Conservation (phyloP, 2,329 filamentous ascomycete genomes). For the Ascochyta viciae-villosae region DNA sequence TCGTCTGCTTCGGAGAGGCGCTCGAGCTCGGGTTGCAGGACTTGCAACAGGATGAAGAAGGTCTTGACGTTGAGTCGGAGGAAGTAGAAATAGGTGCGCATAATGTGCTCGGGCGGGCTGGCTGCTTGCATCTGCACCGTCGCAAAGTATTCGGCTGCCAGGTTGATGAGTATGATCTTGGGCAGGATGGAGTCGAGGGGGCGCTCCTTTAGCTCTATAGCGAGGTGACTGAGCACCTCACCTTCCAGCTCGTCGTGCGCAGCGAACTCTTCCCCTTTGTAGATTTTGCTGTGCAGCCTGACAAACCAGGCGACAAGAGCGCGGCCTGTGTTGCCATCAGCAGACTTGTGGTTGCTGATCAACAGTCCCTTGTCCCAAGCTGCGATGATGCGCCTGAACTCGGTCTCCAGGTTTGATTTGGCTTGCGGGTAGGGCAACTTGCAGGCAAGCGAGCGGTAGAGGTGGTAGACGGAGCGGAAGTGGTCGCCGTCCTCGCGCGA, state of each 20-base stretch:
- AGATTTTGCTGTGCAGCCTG: conserved; percentile 83
- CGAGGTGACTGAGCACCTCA: conserved; percentile 81
- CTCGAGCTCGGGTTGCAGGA: conserved; percentile 73
- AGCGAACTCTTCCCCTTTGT: conserved; percentile 75
- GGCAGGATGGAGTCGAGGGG: conserved; percentile 70
- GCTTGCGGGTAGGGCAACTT: conserved; percentile 78
- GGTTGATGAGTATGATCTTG: conserved; percentile 85
- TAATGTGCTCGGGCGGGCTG: conserved; percentile 44
- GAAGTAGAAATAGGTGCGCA: conserved; percentile 64
- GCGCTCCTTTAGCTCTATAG: conserved; percentile 73
- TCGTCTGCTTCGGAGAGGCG: conserved; percentile 57
- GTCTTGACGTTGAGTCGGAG: conserved; percentile 80
- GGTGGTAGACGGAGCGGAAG: conserved; percentile 84
- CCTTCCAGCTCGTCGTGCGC: conserved; percentile 83
- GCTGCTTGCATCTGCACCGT: conserved; percentile 61
- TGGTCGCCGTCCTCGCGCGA: conserved; percentile 79
- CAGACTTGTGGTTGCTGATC: conserved; percentile 50
- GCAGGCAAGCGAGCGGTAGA: conserved; percentile 82
- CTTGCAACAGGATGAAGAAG: conserved; percentile 73
- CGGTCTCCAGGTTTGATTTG: conserved; percentile 76
- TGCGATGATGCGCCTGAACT: conserved; percentile 72
- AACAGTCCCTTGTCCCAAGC: conserved; percentile 64
- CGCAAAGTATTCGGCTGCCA: conserved; percentile 81
- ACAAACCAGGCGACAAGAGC: conserved; percentile 83
- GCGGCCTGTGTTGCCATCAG: conserved; percentile 61